Percentiles rank a stretch among this genome's conserved stretches.
phyloP scores from a whole-genome alignment of 1,284 basidiomycete species.

The Porodaedalea pini region DNA sequence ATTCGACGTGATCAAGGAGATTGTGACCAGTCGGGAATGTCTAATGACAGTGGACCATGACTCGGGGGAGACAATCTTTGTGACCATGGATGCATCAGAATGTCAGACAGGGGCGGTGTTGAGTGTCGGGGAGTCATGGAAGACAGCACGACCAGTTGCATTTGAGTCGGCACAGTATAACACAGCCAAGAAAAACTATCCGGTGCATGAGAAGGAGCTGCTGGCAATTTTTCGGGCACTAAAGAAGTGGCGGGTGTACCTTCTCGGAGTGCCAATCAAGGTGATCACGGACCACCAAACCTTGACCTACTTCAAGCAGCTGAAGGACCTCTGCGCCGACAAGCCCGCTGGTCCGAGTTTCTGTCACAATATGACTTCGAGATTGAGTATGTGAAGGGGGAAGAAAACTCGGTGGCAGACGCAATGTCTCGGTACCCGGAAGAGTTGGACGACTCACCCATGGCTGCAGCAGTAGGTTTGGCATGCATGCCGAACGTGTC shows the following conservation, averaged over 20 bases:
- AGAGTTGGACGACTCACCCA: too few relatives aligned
- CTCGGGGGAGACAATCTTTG: constrained; percentile 33
- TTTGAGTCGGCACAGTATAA: constrained; percentile 43
- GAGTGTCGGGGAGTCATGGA: constrained; percentile 34
- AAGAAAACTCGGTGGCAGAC: constrained; percentile 36
- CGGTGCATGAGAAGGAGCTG: constrained; percentile 35
- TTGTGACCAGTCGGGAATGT: constrained; percentile 27
- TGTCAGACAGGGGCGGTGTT: constrained; percentile 33
- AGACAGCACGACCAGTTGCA: constrained; percentile 34
- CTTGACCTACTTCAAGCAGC: constrained; percentile 33
- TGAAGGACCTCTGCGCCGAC: constrained; percentile 34
- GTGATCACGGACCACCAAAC: constrained; percentile 39
- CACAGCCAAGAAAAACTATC: constrained; percentile 36
- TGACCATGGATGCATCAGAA: constrained; percentile 37
- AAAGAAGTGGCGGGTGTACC: constrained; percentile 36
- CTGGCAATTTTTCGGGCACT: constrained; percentile 37
- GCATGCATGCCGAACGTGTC: too few relatives aligned
- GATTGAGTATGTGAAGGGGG: constrained; percentile 35
- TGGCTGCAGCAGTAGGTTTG: too few relatives aligned
- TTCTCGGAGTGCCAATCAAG: constrained; percentile 32
- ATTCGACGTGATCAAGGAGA: too few relatives aligned
- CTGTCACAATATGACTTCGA: too few relatives aligned
- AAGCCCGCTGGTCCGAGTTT: constrained; percentile 39
- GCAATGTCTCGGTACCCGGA: constrained; percentile 33
- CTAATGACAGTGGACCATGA: constrained; percentile 34